These are phyloP conservation scores for Cercophora scortea DNA, from an alignment of 495 filamentous ascomycete species.

Conservation along the genomic window DNA sequence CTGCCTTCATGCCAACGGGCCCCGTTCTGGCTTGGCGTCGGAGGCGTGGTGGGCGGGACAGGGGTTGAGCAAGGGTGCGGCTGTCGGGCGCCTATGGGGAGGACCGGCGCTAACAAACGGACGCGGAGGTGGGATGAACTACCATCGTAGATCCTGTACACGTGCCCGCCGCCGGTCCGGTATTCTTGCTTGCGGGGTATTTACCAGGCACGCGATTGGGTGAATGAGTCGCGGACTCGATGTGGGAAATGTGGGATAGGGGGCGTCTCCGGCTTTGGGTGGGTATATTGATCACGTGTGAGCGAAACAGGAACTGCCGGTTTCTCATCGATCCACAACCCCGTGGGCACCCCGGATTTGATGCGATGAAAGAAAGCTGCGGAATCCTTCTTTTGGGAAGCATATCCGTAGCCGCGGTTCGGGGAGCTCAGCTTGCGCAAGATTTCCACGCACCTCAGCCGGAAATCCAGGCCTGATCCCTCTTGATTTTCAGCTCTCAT, in stretches of 20 bases:
- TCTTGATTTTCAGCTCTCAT: no score
- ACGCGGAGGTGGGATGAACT: slow-evolving; percentile 19
- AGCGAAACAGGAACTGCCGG: slow-evolving; percentile 1
- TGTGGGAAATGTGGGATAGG: slow-evolving; percentile 10
- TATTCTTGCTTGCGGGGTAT: background rate
- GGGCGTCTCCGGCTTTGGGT: no score
- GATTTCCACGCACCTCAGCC: no score
- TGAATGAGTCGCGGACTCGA: slow-evolving; percentile 8
- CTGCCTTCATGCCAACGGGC: background rate
- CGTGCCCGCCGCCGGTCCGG: background rate
- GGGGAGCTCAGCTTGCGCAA: no score
- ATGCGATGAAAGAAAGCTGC: no score
- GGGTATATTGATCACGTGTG: background rate
- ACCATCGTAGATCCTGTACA: background rate
- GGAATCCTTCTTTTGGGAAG: no score
- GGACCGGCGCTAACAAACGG: background rate
- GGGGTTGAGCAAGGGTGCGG: slow-evolving; percentile 1
- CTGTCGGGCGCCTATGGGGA: background rate
- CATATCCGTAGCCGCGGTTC: no score
- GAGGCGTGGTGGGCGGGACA: slow-evolving; percentile 12
- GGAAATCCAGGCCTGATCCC: no score
- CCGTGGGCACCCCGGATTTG: no score
- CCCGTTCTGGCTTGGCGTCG: slow-evolving; percentile 2
- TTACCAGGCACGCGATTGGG: slow-evolving; percentile 3
- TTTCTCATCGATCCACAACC: slow-evolving; percentile 3